Percentiles rank a stretch among this genome's conserved stretches.
phyloP scores from a whole-genome alignment of 495 filamentous ascomycete species.

The Daldinia childiae region DNA sequence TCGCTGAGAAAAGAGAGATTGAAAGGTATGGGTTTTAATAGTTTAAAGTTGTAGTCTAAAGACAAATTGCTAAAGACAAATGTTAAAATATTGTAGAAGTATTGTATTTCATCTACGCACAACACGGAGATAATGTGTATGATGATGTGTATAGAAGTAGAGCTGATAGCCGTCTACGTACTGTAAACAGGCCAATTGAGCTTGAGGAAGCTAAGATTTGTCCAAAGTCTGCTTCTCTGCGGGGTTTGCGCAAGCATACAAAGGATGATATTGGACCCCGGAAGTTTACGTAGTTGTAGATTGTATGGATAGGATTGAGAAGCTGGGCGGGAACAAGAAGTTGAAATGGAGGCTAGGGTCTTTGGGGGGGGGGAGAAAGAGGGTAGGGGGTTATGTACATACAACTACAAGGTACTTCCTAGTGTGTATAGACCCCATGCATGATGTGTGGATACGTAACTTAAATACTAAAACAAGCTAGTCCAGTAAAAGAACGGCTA shows the following conservation, averaged over 20 bases:
- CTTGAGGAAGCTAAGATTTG: conserved; percentile 34
- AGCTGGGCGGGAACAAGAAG: conserved; percentile 23
- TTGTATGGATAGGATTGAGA: conserved; percentile 13
- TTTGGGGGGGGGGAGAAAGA: neutral
- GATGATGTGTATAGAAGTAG: conserved; percentile 2
- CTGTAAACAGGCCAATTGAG: conserved; percentile 42
- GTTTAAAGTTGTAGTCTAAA: neutral
- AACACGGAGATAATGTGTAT: conserved; percentile 16
- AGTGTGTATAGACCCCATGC: neutral
- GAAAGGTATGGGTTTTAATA: neutral
- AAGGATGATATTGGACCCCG: conserved; percentile 38
- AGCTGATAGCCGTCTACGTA: conserved; percentile 13
- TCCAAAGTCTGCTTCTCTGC: conserved; percentile 34
- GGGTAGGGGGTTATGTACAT: neutral
- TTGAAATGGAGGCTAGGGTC: conserved; percentile 13
- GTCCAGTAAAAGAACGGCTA: conserved; percentile 27
- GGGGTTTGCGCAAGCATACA: conserved; percentile 41
- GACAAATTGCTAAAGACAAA: neutral
- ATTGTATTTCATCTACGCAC: conserved; percentile 30
- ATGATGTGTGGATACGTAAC: conserved; percentile 9
- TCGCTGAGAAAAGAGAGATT: neutral
- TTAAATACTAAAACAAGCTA: neutral
- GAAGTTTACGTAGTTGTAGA: conserved; percentile 40
- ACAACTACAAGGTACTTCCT: neutral
- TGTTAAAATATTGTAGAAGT: conserved; percentile 8